Percentiles rank a stretch among this genome's conserved stretches.
Conservation (phyloP, 1,284 basidiomycete genomes). For the Bjerkandera adusta region DNA sequence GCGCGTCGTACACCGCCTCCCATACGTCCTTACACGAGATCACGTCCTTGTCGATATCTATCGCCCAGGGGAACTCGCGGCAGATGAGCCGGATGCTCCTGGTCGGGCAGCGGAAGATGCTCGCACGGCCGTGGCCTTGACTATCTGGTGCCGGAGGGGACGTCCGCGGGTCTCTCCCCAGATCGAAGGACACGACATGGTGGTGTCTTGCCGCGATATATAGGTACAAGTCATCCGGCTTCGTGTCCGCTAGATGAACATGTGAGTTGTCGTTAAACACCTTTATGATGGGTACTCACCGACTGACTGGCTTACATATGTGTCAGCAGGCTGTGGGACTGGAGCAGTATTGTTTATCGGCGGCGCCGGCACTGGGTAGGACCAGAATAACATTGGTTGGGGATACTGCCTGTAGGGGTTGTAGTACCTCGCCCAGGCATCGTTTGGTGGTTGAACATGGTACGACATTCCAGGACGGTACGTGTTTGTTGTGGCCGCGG, state of each 20-base stretch:
- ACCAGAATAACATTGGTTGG: no score
- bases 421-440: no score
- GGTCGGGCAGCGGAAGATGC: conserved; percentile 5
- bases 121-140: not conserved
- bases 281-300: no score
- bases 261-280: no score
- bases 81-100: conserved; percentile 47
- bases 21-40: conserved; percentile 54
- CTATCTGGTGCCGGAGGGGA: conserved; percentile 1
- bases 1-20: conserved; percentile 43
- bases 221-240: not conserved
- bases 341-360: no score
- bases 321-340: no score
- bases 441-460: no score
- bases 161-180: not conserved
- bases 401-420: no score
- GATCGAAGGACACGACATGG: not conserved
- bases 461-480: no score
- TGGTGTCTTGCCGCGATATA: not conserved
- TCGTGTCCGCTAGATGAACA: not conserved
- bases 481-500: no score
- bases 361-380: no score
- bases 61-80: conserved; percentile 57
- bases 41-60: conserved; percentile 43
- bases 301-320: no score